A percentile compares a stretch with the other conserved stretches of the same genome.
Evolutionary conservation across 768 basidiomycete species (phyloP).

Genomic region (Paxillus rubicundulus): DNA sequence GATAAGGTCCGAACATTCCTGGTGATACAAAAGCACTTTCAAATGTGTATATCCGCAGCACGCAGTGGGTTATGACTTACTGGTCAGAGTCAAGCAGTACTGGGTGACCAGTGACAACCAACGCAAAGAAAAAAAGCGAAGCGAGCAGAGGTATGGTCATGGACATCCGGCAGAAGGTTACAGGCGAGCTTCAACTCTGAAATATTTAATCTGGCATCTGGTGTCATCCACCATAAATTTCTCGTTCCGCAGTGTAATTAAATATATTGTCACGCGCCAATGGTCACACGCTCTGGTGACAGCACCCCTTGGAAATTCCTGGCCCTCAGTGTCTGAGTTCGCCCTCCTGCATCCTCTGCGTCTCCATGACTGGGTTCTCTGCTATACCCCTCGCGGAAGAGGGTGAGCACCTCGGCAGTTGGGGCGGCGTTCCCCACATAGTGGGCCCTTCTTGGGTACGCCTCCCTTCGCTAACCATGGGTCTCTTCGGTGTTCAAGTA

Average conservation of each 20-base stretch:
- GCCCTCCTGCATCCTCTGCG: neutral
- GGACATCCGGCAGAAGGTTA: neutral
- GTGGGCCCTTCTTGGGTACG: slow-evolving; percentile 66
- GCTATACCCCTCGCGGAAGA: slow-evolving; percentile 46
- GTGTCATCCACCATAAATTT: too few relatives aligned
- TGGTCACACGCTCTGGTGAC: neutral
- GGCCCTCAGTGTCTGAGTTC: neutral
- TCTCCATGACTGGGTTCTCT: slow-evolving; percentile 51
- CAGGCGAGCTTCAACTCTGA: neutral
- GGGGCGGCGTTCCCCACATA: slow-evolving; percentile 57
- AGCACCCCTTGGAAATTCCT: neutral
- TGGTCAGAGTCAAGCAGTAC: slow-evolving; percentile 22
- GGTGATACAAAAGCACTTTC: slow-evolving; percentile 9
- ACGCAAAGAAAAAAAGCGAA: slow-evolving; percentile 40
- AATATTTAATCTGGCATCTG: neutral
- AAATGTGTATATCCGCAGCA: slow-evolving; percentile 13
- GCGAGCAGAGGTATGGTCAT: slow-evolving; percentile 41
- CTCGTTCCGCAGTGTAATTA: too few relatives aligned
- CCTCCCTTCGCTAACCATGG: slow-evolving; percentile 70
- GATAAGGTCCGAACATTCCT: slow-evolving; percentile 10
- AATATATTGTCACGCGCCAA: too few relatives aligned
- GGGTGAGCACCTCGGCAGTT: slow-evolving; percentile 37
- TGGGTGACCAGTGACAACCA: slow-evolving; percentile 45
- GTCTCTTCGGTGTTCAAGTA: slow-evolving; percentile 80
- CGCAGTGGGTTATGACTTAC: slow-evolving; percentile 27